These are phyloP conservation scores for Symbiodinium natans DNA, from an alignment of 73 alveolate species.

Conservation along the genomic window DNA sequence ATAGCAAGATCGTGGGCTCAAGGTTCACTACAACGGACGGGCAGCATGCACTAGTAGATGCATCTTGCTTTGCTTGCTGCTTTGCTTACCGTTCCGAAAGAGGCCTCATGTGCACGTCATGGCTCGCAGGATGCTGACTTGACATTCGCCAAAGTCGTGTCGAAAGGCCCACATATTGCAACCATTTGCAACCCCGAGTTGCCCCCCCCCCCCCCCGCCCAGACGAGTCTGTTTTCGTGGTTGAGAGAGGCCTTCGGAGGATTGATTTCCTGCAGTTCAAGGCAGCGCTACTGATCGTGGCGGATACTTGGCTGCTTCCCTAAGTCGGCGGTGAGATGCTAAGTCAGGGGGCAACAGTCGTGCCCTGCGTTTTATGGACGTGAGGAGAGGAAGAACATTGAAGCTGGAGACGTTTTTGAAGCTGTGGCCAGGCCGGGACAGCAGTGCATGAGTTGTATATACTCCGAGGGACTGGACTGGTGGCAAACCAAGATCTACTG, in stretches of 20 bases:
- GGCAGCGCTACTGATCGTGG: slow-evolving; percentile 72
- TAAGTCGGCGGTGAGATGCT: background rate
- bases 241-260: slow-evolving; percentile 93
- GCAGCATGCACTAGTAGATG: background rate
- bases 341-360: too few relatives aligned
- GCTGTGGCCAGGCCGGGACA: slow-evolving; percentile 83
- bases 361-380: too few relatives aligned
- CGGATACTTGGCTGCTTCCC: slow-evolving; percentile 16
- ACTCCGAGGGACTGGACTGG: too few relatives aligned
- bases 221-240: too few relatives aligned
- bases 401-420: slow-evolving; percentile 83
- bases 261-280: slow-evolving; percentile 69
- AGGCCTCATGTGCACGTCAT: too few relatives aligned
- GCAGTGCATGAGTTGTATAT: background rate
- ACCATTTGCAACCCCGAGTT: too few relatives aligned
- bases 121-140: slow-evolving; percentile 97
- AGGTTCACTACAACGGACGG: slow-evolving; percentile 92
- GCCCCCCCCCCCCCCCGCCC: too few relatives aligned
- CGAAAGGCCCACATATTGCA: slow-evolving; percentile 94
- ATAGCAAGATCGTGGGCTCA: slow-evolving; percentile 85
- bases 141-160: slow-evolving; percentile 96
- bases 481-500: too few relatives aligned
- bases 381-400: slow-evolving; percentile 81
- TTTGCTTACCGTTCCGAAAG: too few relatives aligned
- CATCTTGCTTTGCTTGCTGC: too few relatives aligned